phyloP scores from a whole-genome alignment of 805 yeast genomes.

The Spencermartinsiella europaea region DNA sequence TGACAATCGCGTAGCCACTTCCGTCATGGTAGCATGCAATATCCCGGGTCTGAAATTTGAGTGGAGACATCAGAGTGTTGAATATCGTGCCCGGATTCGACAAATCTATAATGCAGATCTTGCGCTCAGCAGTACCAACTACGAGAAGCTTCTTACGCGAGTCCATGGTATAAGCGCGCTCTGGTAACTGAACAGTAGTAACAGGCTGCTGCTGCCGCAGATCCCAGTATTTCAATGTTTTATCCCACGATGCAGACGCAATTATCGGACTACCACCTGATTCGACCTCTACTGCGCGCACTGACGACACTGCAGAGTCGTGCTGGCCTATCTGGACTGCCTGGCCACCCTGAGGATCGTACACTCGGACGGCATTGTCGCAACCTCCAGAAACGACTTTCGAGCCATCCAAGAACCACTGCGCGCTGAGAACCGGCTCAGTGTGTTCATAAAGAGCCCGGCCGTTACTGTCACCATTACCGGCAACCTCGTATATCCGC shows the following conservation, averaged over 20 bases:
- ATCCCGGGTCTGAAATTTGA: constrained; percentile 84
- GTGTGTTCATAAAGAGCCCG: constrained; percentile 86
- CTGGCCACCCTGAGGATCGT: constrained; percentile 79
- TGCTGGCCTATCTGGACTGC: constrained; percentile 80
- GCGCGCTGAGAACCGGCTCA: constrained; percentile 75
- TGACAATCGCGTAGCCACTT: constrained; percentile 87
- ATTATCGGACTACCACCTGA: constrained; percentile 68
- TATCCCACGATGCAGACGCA: constrained; percentile 93
- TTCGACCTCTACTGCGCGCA: constrained; percentile 77
- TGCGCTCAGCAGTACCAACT: constrained; percentile 91
- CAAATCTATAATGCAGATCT: constrained; percentile 69
- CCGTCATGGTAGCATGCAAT: constrained; percentile 86
- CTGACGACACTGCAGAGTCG: constrained; percentile 69
- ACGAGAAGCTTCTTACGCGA: constrained; percentile 73
- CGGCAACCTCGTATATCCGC: constrained; percentile 79
- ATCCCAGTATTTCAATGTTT: constrained; percentile 85
- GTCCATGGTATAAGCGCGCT: constrained; percentile 88
- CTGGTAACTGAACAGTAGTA: constrained; percentile 77
- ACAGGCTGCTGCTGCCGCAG: constrained; percentile 73
- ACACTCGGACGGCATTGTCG: constrained; percentile 80
- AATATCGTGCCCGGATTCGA: constrained; percentile 74
- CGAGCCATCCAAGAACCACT: constrained; percentile 85
- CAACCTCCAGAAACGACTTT: constrained; percentile 86
- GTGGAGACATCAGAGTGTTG: constrained; percentile 66
- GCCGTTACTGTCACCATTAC: constrained; percentile 76